Conservation (phyloP, 129 eudicot genomes). For the Calendula officinalis region DNA sequence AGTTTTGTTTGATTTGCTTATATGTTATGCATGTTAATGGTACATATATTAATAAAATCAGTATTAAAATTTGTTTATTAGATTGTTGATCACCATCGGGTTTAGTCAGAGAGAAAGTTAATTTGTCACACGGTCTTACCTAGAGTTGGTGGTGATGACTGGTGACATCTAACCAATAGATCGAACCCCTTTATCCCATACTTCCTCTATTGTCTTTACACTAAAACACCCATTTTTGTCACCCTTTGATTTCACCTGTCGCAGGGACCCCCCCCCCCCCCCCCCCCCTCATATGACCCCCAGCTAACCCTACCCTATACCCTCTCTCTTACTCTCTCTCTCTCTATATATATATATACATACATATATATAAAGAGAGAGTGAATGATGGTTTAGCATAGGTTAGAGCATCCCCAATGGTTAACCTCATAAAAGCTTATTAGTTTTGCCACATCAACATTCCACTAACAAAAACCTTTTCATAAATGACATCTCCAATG, state of each 20-base stretch:
- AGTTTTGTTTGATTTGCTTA: too few relatives aligned
- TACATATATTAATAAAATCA: too few relatives aligned
- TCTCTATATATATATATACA: neutral
- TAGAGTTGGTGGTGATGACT: slow-evolving; percentile 26
- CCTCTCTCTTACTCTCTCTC: neutral
- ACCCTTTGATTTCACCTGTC: slow-evolving; percentile 33
- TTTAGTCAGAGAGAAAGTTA: too few relatives aligned
- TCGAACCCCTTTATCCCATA: slow-evolving; percentile 31
- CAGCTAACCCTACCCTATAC: slow-evolving; percentile 11
- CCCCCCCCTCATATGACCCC: slow-evolving; percentile 19
- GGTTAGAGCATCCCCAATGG: slow-evolving; percentile 22
- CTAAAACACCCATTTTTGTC: slow-evolving; percentile 23
- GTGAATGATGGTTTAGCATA: slow-evolving; percentile 7
- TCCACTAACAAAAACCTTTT: too few relatives aligned
- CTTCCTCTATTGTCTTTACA: slow-evolving; percentile 29
- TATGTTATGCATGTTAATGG: too few relatives aligned
- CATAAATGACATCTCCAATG: too few relatives aligned
- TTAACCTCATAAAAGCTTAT: too few relatives aligned
- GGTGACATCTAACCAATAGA: slow-evolving; percentile 34
- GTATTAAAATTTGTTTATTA: too few relatives aligned
- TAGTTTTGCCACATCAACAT: too few relatives aligned
- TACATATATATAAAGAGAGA: neutral
- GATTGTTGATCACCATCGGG: too few relatives aligned
- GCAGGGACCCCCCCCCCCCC: slow-evolving; percentile 30
- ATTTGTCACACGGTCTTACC: too few relatives aligned